Evolutionary conservation across 2,329 filamentous ascomycete species (phyloP), one percentile per base, ranked within the genome.

Genomic region (Biscogniauxia sp.): DNA sequence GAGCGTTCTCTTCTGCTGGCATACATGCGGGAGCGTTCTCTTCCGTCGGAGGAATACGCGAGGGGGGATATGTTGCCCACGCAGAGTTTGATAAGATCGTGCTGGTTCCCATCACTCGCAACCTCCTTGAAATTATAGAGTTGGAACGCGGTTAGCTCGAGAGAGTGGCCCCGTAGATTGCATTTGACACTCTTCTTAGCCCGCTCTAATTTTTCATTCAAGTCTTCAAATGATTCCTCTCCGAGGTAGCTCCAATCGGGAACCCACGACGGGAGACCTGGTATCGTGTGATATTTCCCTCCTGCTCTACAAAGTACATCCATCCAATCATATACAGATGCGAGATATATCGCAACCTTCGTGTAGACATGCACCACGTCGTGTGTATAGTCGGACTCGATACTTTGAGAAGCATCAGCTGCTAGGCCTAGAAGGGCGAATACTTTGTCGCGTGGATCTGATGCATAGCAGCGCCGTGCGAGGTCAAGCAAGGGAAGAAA

Each of bases 381-480:
- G n/a, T 61, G 3, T 23, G 17, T 59, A 25, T 64, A 64, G 20
- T 64, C 56, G 1, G 57, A 54, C 9, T 50, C 56, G 13, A 64
- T 19, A 2, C 20, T 17, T 1, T 54, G 32, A 2, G 51, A 20
- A 1, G 50, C 53, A 20, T 57, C 58, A 3, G 51, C 23, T 7
- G 58, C 50, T 13, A 65, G 20, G 3, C 63, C 63, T 6, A 63
- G 26, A 2, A 65, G 32, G 11, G 61, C 58, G 20, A 57, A 65
- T 5, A 65, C 54, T 37, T 61, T 63, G 51, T 65, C 63, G 5
- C 63, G 53, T 1, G 63, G 56, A 19, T 63, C 63, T 1, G 49
- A 45, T 2, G 61, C 51, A 5, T 55, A 11, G 11, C 53, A 45
- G 15, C 32, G 19, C 23, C 54, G 26, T 9, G 56, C 54, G 1